phyloP scores from a whole-genome alignment of 2,329 filamentous ascomycete genomes.

The Cladosporium austrohemisphaericum region DNA sequence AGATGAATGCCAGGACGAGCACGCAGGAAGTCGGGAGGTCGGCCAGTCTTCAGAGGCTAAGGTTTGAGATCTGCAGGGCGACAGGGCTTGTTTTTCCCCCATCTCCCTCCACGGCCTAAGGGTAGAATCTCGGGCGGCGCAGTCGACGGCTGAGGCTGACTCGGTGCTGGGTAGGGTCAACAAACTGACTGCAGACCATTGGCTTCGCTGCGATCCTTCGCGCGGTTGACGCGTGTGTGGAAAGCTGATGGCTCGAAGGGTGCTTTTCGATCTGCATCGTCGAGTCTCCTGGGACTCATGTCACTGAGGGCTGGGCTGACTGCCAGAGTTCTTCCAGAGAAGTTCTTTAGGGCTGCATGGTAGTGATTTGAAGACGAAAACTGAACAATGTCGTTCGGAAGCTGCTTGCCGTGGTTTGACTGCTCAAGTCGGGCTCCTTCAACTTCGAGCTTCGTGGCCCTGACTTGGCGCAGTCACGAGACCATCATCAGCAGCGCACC shows the following conservation, averaged over 20 bases:
- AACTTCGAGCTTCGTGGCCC: no score
- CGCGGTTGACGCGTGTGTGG: neutral
- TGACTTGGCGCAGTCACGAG: neutral
- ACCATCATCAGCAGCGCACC: slow-evolving; percentile 1
- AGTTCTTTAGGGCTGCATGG: neutral
- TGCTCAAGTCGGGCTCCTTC: no score
- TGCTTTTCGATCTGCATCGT: neutral
- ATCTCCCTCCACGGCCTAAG: no score
- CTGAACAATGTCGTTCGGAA: no score
- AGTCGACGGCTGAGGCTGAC: neutral
- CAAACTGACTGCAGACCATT: neutral
- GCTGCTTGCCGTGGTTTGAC: no score
- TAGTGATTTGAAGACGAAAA: neutral
- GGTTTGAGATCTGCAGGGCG: no score
- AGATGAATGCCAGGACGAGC: no score
- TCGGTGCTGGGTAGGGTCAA: neutral
- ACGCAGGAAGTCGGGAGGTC: no score
- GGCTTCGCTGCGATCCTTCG: slow-evolving; percentile 1
- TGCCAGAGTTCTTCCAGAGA: neutral
- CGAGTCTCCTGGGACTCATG: neutral
- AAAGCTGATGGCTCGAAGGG: neutral
- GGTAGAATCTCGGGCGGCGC: neutral
- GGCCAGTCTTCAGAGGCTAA: no score
- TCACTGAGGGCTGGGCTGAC: neutral
- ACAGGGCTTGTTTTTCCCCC: no score